A percentile compares a stretch with the other conserved stretches of the same genome.
Evolutionary conservation across 176 grass and related monocot genomes (phyloP).

Genomic region (Eragrostis nindensis): DNA sequence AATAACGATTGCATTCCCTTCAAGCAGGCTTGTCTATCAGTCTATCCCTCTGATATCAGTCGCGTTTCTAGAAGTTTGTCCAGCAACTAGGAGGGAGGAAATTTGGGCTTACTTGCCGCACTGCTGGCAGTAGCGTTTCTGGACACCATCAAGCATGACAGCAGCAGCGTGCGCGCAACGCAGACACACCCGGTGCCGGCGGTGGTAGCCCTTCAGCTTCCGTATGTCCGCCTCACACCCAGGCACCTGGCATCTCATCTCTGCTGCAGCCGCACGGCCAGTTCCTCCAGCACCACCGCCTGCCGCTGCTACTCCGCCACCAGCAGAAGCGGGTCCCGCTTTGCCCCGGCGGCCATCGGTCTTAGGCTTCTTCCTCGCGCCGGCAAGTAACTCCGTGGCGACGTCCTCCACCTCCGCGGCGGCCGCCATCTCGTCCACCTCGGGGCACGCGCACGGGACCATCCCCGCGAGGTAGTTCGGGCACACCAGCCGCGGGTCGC

Average conservation of each 20-base stretch:
- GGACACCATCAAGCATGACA: constrained; percentile 67
- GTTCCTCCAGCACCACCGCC: constrained; percentile 41
- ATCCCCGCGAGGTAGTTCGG: constrained; percentile 88
- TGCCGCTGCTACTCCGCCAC: not conserved
- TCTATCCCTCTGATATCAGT: not conserved
- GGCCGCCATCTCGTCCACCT: constrained; percentile 75
- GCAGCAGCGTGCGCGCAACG: constrained; percentile 65
- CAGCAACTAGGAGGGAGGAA: not conserved
- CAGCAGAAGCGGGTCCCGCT: constrained; percentile 37
- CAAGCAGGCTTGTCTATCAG: not conserved
- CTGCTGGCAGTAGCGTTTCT: constrained; percentile 95
- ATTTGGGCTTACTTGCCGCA: constrained; percentile 87
- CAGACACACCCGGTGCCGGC: constrained; percentile 85
- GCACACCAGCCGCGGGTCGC: constrained; percentile 88
- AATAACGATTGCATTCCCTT: not conserved
- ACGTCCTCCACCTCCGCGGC: constrained; percentile 54
- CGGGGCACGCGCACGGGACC: constrained; percentile 91
- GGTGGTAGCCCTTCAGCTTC: constrained; percentile 93
- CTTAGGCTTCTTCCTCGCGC: constrained; percentile 49
- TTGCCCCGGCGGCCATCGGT: constrained; percentile 45
- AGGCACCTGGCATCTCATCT: constrained; percentile 88
- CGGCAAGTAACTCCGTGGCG: constrained; percentile 49
- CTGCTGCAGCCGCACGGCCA: constrained; percentile 36
- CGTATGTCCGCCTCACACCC: constrained; percentile 85
- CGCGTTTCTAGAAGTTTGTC: not conserved